A percentile compares a stretch with the other conserved stretches of the same genome.
Conservation (phyloP, 2,329 filamentous ascomycete species). For the Calonectria pauciramosa region DNA sequence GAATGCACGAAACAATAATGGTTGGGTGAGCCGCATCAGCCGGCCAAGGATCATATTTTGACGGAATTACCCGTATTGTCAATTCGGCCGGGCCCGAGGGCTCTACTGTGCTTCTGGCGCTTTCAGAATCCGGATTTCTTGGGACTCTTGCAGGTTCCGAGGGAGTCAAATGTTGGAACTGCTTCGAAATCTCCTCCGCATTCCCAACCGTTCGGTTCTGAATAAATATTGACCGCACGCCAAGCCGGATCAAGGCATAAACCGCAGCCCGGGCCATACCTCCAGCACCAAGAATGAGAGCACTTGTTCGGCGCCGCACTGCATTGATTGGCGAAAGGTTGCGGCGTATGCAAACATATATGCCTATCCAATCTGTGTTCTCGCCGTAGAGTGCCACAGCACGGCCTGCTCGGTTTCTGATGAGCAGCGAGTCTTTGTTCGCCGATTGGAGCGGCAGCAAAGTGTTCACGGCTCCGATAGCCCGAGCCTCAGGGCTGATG, state of each 20-base stretch:
- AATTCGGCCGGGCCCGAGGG: background rate
- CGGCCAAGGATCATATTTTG: slow-evolving; percentile 31
- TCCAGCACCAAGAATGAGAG: slow-evolving; percentile 63
- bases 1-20: slow-evolving; percentile 33
- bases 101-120: background rate
- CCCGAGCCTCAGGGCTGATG: slow-evolving; percentile 71
- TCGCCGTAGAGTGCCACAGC: slow-evolving; percentile 73
- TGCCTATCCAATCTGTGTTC: slow-evolving; percentile 77
- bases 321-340: slow-evolving; percentile 72
- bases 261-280: slow-evolving; percentile 60
- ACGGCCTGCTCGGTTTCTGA: slow-evolving; percentile 67
- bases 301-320: slow-evolving; percentile 53
- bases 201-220: slow-evolving; percentile 67
- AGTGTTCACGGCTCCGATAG: slow-evolving; percentile 75
- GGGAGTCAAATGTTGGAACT: slow-evolving; percentile 38
- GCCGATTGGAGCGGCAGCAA: slow-evolving; percentile 70
- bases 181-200: slow-evolving; percentile 63
- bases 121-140: background rate
- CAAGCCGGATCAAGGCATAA: slow-evolving; percentile 71
- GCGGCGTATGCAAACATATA: slow-evolving; percentile 70
- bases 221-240: slow-evolving; percentile 71
- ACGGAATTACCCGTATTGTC: slow-evolving; percentile 45
- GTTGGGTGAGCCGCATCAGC: slow-evolving; percentile 24
- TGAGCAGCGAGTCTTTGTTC: slow-evolving; percentile 40
- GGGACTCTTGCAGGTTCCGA: background rate